A percentile compares a stretch with the other conserved stretches of the same genome.
Conservation (phyloP, 306 rosid species). For the Ceratonia siliqua region DNA sequence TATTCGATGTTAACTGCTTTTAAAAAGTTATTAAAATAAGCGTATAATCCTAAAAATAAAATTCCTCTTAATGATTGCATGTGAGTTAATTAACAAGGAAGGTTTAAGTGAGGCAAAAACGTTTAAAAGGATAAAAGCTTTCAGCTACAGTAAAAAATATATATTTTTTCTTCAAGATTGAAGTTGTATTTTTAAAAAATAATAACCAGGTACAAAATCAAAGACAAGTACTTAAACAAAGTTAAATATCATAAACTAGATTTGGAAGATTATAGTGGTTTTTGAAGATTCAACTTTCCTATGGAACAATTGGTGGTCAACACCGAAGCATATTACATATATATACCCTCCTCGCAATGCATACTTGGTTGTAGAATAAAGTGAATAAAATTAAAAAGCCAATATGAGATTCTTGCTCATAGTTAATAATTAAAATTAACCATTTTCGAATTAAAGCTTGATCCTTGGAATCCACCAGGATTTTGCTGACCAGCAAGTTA, state of each 20-base stretch:
- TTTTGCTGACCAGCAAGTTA: constrained; percentile 42
- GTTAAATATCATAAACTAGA: not conserved
- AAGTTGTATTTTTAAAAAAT: not conserved
- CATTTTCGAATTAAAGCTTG: constrained; percentile 17
- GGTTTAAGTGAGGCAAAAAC: not conserved
- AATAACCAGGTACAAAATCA: not conserved
- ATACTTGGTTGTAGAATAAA: constrained; percentile 39
- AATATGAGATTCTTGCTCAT: constrained; percentile 37
- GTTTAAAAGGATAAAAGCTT: not conserved
- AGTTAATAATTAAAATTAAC: constrained; percentile 25
- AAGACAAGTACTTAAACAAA: not conserved
- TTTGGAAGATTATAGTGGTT: constrained; percentile 12
- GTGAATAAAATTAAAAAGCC: constrained; percentile 21
- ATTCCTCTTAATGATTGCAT: too few species aligned
- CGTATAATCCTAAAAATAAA: not conserved
- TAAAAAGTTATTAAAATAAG: too few species aligned
- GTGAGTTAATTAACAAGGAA: too few species aligned
- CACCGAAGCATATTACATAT: constrained; percentile 19
- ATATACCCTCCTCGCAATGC: constrained; percentile 23
- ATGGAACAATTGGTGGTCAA: constrained; percentile 25
- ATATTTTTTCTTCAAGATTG: constrained; percentile 12
- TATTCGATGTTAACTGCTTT: too few species aligned
- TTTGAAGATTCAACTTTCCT: constrained; percentile 37
- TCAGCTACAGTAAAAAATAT: not conserved
- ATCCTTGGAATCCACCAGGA: constrained; percentile 42